Conservation (phyloP, 345 rosid species). For the Acer saccharum region DNA sequence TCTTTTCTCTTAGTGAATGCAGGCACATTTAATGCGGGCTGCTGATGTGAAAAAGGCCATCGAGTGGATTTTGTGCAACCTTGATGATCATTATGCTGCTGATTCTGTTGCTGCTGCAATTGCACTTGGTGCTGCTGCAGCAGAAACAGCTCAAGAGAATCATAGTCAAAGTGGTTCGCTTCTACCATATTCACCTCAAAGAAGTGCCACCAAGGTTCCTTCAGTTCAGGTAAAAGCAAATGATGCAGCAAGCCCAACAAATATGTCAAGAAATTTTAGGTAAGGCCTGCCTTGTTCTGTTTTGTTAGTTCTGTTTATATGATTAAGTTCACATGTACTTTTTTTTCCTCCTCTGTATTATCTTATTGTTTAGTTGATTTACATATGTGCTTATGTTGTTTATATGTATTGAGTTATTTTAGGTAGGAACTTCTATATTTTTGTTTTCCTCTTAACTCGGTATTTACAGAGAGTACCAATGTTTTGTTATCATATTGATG, state of each 20-base stretch:
- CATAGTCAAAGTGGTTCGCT: slow-evolving; percentile 50
- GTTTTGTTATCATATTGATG: neutral
- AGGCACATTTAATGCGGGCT: slow-evolving; percentile 96
- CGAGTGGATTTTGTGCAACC: slow-evolving; percentile 94
- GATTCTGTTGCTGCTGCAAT: slow-evolving; percentile 93
- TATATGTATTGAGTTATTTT: neutral
- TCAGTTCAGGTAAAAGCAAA: slow-evolving; percentile 62
- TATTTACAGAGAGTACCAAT: neutral
- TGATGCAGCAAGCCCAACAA: slow-evolving; percentile 55
- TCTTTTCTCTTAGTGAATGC: slow-evolving; percentile 98
- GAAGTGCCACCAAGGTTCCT: slow-evolving; percentile 47
- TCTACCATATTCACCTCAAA: slow-evolving; percentile 42
- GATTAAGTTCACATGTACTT: neutral
- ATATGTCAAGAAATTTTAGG: slow-evolving; percentile 91
- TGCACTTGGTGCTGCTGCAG: slow-evolving; percentile 76
- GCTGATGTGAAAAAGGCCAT: slow-evolving; percentile 95
- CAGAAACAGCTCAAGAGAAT: slow-evolving; percentile 68
- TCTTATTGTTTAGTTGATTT: neutral
- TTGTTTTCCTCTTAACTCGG: neutral
- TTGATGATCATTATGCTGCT: slow-evolving; percentile 87
- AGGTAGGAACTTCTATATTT: neutral
- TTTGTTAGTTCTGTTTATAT: neutral
- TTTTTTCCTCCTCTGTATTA: neutral
- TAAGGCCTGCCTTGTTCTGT: slow-evolving; percentile 23
- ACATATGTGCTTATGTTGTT: neutral